These are phyloP conservation scores for Wickerhamomyces sp. DNA, from an alignment of 1,139 yeast genomes.

Conservation along the genomic window DNA sequence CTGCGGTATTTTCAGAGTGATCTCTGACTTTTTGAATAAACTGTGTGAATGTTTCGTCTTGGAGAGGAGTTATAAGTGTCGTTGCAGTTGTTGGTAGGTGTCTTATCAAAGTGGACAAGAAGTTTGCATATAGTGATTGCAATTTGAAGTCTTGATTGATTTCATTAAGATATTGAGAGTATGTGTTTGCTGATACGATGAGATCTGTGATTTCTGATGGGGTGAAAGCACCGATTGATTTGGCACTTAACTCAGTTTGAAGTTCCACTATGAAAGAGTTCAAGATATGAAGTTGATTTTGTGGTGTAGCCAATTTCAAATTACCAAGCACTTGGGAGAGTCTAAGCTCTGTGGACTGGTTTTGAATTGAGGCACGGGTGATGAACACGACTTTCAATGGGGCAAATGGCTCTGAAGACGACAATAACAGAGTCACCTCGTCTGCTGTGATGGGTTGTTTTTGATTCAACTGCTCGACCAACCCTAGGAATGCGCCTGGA, in stretches of 20 bases:
- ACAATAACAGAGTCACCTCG: too few relatives aligned
- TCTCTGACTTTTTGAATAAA: too few relatives aligned
- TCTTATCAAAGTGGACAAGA: conserved; percentile 9
- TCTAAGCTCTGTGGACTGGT: conserved; percentile 12
- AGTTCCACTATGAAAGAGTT: conserved; percentile 12
- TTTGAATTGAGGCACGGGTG: conserved; percentile 7
- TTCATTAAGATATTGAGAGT: conserved; percentile 9
- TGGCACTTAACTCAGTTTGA: conserved; percentile 5
- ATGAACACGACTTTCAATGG: conserved; percentile 14
- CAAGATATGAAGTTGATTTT: conserved; percentile 16
- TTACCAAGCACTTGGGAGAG: conserved; percentile 10
- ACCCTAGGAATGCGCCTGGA: conserved; percentile 13
- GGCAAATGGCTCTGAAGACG: conserved; percentile 18
- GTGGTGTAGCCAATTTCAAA: conserved; percentile 7
- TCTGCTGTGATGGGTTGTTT: too few relatives aligned
- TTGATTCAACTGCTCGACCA: conserved; percentile 20
- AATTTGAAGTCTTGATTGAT: background rate
- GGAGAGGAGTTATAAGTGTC: conserved; percentile 12
- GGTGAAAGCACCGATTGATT: conserved; percentile 8
- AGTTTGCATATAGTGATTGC: conserved; percentile 7
- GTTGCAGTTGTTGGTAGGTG: too few relatives aligned
- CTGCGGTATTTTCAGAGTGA: too few relatives aligned
- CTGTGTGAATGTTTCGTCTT: conserved; percentile 9
- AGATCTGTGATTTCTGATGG: conserved; percentile 12
- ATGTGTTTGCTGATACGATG: conserved; percentile 6